phyloP scores from a whole-genome alignment of 164 flowering plant genomes.

The Kingdonia uniflora region DNA sequence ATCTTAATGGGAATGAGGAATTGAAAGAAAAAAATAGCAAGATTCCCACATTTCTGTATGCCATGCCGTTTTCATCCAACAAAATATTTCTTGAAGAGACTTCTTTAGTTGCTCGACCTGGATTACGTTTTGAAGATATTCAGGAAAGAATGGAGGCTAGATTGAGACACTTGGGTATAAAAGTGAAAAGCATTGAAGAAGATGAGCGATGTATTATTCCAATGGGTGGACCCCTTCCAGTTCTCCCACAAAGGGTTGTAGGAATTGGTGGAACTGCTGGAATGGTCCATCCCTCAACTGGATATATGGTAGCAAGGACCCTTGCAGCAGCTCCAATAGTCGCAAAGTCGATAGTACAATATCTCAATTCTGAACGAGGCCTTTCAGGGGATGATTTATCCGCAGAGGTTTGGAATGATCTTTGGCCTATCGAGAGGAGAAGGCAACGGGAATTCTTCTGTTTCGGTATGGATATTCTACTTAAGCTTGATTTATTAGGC shows the following conservation, averaged over 20 bases:
- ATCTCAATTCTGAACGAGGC: constrained; percentile 37
- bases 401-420: constrained; percentile 67
- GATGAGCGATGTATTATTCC: constrained; percentile 88
- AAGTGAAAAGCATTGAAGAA: constrained; percentile 75
- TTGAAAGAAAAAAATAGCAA: constrained; percentile 48
- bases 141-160: constrained; percentile 89
- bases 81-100: constrained; percentile 90
- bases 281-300: constrained; percentile 97
- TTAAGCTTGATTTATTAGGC: constrained; percentile 71
- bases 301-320: constrained; percentile 93
- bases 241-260: constrained; percentile 77
- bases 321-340: constrained; percentile 85
- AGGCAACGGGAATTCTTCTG: constrained; percentile 91
- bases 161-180: constrained; percentile 74
- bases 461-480: constrained; percentile 89
- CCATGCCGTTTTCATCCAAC: constrained; percentile 86
- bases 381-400: constrained; percentile 46
- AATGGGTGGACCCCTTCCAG: constrained; percentile 96
- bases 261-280: constrained; percentile 97
- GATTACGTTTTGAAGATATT: constrained; percentile 60
- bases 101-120: constrained; percentile 88
- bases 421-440: constrained; percentile 85
- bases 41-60: constrained; percentile 86
- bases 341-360: constrained; percentile 57
- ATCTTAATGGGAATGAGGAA: constrained; percentile 33